Base-by-base conservation (phyloP, 768 basidiomycete species). In the Lentinula edodes region DNA sequence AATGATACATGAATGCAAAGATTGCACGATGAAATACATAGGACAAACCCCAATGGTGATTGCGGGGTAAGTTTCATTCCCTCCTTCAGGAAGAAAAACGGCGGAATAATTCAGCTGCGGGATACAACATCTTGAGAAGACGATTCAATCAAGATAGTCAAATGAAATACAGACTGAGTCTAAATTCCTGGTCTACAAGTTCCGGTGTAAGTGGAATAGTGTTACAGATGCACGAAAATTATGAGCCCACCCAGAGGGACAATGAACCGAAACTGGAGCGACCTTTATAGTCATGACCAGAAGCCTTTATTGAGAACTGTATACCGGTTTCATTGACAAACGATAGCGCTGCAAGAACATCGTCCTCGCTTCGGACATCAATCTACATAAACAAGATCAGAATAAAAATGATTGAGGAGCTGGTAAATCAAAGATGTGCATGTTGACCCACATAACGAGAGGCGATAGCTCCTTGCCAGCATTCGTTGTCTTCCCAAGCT, bases 271-370 rank as follows among this genome's bases (percentile, higher is more conserved):
- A 53, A 43, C 58, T 66, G 12, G 71, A 71, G 7, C 71, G 67
- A 39, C 71, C 71, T 50, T 67, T 66, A 58, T 69, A 70, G 61
- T 72, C 71, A 58, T 72, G 71, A 5, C 71, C 71, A 5, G 71
- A 68, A 58, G 68, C 67, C 50, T 72, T 72, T 55, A 72, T 70
- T 15, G 67, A 67, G 2, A 72, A 62, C 2, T 52, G 71, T 20
- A 67, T 57, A 18, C 66, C 64, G 6, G 71, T 72, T 13, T 46
- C 41, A 15, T 61, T 61, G 13, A 68, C 61, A 56, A 72, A 72
- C 7, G 28, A 56, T 43, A 69, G 67, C 5, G 71, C 69, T 1
- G 54, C 54, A 12, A 64, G 55, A 16, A 72, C 64, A 60, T 71
- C 71, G 32, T 58, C 51, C 45, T 66, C 50, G 9, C 16, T 54